Percentiles rank a stretch among this genome's conserved stretches.
phyloP scores from a whole-genome alignment of 441 rosid species.

The Pelargonium myrrhifolium region DNA sequence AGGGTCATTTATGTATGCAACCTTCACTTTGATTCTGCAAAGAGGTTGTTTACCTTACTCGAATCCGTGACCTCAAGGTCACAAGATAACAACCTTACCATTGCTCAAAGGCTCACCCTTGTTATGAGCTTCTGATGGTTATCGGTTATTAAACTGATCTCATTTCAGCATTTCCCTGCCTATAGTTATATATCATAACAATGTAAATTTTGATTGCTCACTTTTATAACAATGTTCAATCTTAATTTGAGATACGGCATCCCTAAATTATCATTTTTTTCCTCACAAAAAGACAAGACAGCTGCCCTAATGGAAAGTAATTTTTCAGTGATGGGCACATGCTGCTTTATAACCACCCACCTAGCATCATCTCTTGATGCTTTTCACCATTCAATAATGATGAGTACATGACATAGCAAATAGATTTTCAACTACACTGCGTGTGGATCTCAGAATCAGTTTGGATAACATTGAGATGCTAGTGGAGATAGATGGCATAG shows the following conservation, averaged over 20 bases:
- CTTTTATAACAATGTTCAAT: too few species aligned
- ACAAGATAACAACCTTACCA: too few species aligned
- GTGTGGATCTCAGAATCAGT: neutral
- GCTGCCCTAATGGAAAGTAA: too few species aligned
- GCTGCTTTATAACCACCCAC: neutral
- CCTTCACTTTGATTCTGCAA: too few species aligned
- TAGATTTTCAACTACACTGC: neutral
- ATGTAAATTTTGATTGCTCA: neutral
- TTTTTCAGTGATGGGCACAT: neutral
- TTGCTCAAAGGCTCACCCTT: too few species aligned
- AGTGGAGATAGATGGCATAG: neutral
- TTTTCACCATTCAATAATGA: neutral
- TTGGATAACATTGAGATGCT: neutral
- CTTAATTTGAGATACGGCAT: neutral
- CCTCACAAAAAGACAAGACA: neutral
- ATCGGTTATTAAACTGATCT: neutral
- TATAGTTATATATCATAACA: neutral
- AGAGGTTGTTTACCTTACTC: too few species aligned
- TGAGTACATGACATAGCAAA: neutral
- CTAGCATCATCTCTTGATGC: neutral
- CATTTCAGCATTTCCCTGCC: neutral
- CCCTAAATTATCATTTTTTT: neutral
- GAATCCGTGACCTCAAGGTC: too few species aligned
- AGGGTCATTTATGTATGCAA: too few species aligned
- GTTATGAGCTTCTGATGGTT: too few species aligned